These are phyloP conservation scores for Botryotinia narcissicola DNA, from an alignment of 2,329 filamentous ascomycete genomes.

Conservation along the genomic window DNA sequence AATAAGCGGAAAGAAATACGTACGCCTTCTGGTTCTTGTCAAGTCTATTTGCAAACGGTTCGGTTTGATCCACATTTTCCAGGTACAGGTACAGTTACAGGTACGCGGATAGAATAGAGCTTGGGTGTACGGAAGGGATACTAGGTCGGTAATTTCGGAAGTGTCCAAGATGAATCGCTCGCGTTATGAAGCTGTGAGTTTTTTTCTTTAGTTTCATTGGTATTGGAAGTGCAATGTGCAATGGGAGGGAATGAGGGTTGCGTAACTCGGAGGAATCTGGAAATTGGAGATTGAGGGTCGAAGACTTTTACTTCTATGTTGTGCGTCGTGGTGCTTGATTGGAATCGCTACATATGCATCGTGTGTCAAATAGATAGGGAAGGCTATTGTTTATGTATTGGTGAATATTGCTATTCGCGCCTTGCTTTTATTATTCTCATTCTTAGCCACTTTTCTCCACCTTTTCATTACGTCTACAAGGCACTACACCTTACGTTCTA, in stretches of 20 bases:
- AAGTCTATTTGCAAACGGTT: neutral
- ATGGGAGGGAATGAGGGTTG: too few species aligned
- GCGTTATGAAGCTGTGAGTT: constrained; percentile 33
- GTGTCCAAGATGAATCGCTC: constrained; percentile 29
- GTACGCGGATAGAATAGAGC: neutral
- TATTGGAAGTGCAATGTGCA: neutral
- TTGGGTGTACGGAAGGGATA: neutral
- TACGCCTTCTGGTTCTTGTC: neutral
- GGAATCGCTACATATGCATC: neutral
- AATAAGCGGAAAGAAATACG: neutral
- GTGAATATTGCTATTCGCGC: neutral
- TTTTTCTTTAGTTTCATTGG: neutral
- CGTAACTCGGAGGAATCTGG: neutral
- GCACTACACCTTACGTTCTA: too few species aligned
- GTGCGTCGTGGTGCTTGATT: neutral
- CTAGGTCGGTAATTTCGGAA: neutral
- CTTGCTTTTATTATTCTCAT: neutral
- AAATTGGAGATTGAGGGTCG: neutral
- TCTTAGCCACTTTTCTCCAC: neutral
- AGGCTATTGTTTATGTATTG: neutral
- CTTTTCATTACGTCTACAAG: neutral
- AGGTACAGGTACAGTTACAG: neutral
- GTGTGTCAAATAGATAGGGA: neutral
- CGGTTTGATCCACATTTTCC: neutral
- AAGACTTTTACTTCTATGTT: neutral